Base-by-base conservation (phyloP, 208 protist species). In the Acanthamoeba sp. region DNA sequence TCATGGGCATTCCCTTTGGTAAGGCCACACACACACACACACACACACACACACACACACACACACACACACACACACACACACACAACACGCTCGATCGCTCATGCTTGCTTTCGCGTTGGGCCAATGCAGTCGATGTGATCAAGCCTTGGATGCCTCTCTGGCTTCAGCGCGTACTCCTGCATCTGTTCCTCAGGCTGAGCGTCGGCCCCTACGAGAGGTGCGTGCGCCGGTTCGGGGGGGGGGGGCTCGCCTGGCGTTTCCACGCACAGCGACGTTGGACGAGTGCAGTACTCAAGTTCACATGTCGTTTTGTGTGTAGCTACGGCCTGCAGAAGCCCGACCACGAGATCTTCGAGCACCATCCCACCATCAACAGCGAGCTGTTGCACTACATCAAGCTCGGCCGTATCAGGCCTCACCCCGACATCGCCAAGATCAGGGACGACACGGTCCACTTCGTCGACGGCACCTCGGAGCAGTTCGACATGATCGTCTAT, bases 321-420 rank as follows among this genome's bases (percentile, higher is more conserved):
- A 88, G 85, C 32, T 91, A 91, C 52, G 84, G 57, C 16, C 57
- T 95, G 29, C 82, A 91, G 73, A 95, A 93, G 76, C 93, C 93
- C 48, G 84, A 93, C 59, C 93, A 95, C 52, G 57, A 20, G 16
- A 32, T 95, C 4, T 95, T 95, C 57, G 93, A 95, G 55, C 55
- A 76, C 22, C 85, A 95, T 48, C 93, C 93, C 38, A 95, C 93
- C 2, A 95, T 95, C 27, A 95, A 95, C 57, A 88, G 69, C 64
- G 93, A 95, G 36, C 90, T 95, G 82, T 38, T 95, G 1, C 93
- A 95, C 69, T 93, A 59, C 59, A 80, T 95, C 48, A 92, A 93
- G 52, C 90, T 95, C 38, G 93, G 93, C 20, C 52, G 76, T 20
- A 95, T 95, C 32, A 24, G 29, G 20, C 93, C 93, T 32, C 80